A percentile compares a stretch with the other conserved stretches of the same genome.
These are phyloP conservation scores for Poteriospumella lacustris DNA, from an alignment of 108 stramenopile genomes.

Conservation along the genomic window DNA sequence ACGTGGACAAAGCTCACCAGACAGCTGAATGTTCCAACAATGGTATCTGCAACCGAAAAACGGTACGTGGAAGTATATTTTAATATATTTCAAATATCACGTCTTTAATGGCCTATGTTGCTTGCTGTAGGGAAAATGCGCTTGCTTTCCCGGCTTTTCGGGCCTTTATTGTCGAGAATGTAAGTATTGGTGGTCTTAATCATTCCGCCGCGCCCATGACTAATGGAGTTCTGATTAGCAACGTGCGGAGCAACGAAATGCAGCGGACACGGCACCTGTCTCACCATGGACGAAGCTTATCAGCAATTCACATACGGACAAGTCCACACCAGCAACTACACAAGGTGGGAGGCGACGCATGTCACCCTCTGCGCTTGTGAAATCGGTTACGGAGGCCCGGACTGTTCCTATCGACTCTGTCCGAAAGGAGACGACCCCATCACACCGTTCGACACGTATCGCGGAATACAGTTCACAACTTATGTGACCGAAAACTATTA, in stretches of 20 bases:
- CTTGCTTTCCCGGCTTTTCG: not conserved
- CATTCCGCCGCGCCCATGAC: not conserved
- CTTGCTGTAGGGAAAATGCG: not conserved
- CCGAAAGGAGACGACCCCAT: conserved; percentile 12
- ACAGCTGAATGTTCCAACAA: not conserved
- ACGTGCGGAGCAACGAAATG: not conserved
- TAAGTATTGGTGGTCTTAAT: not conserved
- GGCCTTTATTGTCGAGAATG: not conserved
- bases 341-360: not conserved
- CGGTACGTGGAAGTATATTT: not conserved
- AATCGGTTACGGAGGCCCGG: not conserved
- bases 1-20: not conserved
- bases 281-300: not conserved
- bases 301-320: not conserved
- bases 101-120: not conserved
- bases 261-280: not conserved
- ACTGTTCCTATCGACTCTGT: conserved; percentile 6
- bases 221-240: not conserved
- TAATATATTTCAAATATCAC: not conserved
- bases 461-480: no score
- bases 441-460: no score
- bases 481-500: no score
- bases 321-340: not conserved
- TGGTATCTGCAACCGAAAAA: not conserved
- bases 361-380: not conserved